phyloP scores from a whole-genome alignment of 768 basidiomycete genomes.

The Gloeostereum incarnatum region DNA sequence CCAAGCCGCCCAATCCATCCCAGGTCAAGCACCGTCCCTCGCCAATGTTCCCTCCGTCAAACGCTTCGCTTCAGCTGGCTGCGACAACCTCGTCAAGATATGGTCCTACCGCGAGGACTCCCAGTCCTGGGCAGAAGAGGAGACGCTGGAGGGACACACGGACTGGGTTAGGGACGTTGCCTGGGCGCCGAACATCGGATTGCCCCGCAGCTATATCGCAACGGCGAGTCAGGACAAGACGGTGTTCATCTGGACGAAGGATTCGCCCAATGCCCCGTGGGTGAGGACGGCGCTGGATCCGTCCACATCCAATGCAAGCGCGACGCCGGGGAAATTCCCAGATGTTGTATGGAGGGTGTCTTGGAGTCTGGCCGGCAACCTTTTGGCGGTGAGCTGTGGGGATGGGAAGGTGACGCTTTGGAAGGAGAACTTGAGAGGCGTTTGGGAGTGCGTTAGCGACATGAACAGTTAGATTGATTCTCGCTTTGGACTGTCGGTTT shows the following conservation, averaged over 20 bases:
- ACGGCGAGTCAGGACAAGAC: conserved; percentile 93
- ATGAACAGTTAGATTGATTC: conserved; percentile 79
- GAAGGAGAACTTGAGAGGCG: conserved; percentile 95
- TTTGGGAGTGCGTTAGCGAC: conserved; percentile 96
- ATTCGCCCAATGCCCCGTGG: conserved; percentile 67
- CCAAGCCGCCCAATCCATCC: conserved; percentile 37
- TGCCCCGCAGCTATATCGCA: conserved; percentile 91
- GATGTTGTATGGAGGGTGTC: conserved; percentile 99
- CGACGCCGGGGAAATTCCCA: conserved; percentile 74
- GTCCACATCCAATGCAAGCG: conserved; percentile 28
- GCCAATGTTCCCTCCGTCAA: conserved; percentile 52
- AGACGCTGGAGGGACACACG: conserved; percentile 82
- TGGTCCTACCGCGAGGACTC: conserved; percentile 87
- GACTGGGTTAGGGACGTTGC: conserved; percentile 99
- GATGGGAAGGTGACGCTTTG: conserved; percentile 97
- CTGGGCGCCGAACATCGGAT: conserved; percentile 95
- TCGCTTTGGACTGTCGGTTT: too few species aligned
- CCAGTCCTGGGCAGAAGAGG: conserved; percentile 88
- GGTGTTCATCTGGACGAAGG: conserved; percentile 88
- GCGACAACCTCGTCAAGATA: conserved; percentile 91
- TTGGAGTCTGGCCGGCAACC: conserved; percentile 95
- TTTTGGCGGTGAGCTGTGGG: conserved; percentile 93
- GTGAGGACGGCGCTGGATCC: conserved; percentile 75
- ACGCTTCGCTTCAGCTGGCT: conserved; percentile 92
- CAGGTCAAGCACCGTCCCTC: conserved; percentile 27